These are phyloP conservation scores for Lyophyllum atratum DNA, from an alignment of 768 basidiomycete genomes.

Conservation along the genomic window DNA sequence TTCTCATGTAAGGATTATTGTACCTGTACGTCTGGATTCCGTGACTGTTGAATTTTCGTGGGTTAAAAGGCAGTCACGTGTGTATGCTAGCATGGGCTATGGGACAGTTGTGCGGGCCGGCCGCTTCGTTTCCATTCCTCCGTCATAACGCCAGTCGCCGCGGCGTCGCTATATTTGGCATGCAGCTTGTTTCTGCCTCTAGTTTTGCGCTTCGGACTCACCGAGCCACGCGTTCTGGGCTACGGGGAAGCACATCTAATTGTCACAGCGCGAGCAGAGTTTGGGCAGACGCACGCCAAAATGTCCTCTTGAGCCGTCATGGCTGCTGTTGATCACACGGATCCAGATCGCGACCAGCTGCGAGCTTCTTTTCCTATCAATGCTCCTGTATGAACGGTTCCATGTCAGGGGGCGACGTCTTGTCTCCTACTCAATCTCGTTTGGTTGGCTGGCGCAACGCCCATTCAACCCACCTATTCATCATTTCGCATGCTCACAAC, in stretches of 20 bases:
- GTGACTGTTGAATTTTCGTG: neutral
- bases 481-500: neutral
- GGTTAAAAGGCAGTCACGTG: neutral
- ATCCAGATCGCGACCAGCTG: neutral
- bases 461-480: neutral
- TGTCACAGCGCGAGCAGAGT: neutral
- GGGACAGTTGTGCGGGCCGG: too few species aligned
- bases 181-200: neutral
- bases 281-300: neutral
- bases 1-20: constrained; percentile 1
- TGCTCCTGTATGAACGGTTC: neutral
- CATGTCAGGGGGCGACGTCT: neutral
- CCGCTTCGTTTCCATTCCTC: neutral
- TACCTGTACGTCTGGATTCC: neutral
- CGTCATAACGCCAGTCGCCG: neutral
- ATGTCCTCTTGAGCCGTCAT: neutral
- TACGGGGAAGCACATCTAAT: neutral
- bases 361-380: constrained; percentile 2
- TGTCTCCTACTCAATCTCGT: neutral
- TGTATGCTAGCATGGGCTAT: neutral
- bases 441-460: neutral
- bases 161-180: neutral
- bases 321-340: constrained; percentile 7
- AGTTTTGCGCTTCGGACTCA: neutral
- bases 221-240: neutral